Conservation (phyloP, 2,329 filamentous ascomycete genomes). For the Pseudogymnoascus sp. region DNA sequence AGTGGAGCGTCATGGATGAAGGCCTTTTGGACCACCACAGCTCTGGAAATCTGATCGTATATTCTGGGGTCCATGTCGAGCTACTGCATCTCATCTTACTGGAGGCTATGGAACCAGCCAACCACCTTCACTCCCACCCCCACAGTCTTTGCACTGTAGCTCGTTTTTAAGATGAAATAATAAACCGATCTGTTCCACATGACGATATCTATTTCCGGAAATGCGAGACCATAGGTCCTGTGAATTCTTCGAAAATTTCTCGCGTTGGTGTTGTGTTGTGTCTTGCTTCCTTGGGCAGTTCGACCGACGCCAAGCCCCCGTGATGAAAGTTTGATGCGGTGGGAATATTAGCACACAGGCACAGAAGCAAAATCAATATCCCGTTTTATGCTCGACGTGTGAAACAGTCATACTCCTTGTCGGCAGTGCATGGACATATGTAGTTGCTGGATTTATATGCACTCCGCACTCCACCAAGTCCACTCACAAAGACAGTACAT, state of each 20-base stretch:
- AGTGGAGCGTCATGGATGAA: neutral
- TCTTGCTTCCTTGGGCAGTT: constrained; percentile 3
- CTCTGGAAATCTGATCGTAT: neutral
- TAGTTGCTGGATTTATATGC: constrained; percentile 5
- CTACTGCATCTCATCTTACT: constrained; percentile 11
- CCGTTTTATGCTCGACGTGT: constrained; percentile 1
- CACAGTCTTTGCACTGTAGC: neutral
- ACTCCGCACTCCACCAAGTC: neutral
- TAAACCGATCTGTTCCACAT: constrained; percentile 4
- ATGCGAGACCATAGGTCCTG: neutral
- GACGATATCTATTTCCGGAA: constrained; percentile 7
- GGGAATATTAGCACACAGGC: neutral
- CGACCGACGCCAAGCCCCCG: neutral
- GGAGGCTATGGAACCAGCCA: neutral
- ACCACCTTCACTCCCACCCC: neutral
- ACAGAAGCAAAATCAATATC: neutral
- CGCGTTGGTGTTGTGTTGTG: neutral
- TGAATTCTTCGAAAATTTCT: neutral
- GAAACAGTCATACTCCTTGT: neutral
- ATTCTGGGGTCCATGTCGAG: constrained; percentile 3
- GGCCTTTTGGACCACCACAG: neutral
- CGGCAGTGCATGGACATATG: neutral
- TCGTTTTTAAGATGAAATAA: constrained; percentile 7
- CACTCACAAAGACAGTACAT: neutral
- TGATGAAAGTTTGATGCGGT: constrained; percentile 2